Percentiles rank a stretch among this genome's conserved stretches.
phyloP scores from a whole-genome alignment of 352 stramenopile genomes.

The Thraustotheca clavata region DNA sequence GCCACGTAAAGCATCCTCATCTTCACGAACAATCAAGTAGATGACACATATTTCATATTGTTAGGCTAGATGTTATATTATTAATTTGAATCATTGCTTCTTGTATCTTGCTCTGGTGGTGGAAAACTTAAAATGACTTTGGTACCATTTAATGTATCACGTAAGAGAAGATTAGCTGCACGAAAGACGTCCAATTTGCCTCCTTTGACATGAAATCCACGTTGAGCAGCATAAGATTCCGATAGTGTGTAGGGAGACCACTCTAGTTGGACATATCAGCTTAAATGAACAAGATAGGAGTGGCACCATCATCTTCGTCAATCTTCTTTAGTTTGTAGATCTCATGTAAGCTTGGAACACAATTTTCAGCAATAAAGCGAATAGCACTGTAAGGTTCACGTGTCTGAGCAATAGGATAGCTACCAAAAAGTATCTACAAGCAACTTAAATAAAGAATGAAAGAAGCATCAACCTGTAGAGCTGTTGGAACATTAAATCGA shows the following conservation, averaged over 20 bases:
- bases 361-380: conserved; percentile 81
- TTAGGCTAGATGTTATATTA: not conserved
- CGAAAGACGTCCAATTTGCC: conserved; percentile 70
- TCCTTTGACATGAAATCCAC: conserved; percentile 63
- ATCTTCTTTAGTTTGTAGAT: conserved; percentile 74
- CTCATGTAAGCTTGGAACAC: conserved; percentile 49
- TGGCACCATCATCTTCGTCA: conserved; percentile 51
- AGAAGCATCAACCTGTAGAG: conserved; percentile 33
- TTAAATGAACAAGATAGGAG: too few species aligned
- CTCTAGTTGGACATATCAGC: conserved; percentile 22
- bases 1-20: not conserved
- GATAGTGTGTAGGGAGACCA: conserved; percentile 73
- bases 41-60: not conserved
- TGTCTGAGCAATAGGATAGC: conserved; percentile 77
- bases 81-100: not conserved
- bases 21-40: not conserved
- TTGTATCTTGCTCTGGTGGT: conserved; percentile 26
- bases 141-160: conserved; percentile 69
- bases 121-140: conserved; percentile 77
- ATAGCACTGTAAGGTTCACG: conserved; percentile 79
- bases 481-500: conserved; percentile 51
- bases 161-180: conserved; percentile 58
- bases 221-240: conserved; percentile 62
- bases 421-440: conserved; percentile 57
- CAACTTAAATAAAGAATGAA: not conserved